phyloP scores from a whole-genome alignment of 495 filamentous ascomycete genomes.

The Penicillium canariense region DNA sequence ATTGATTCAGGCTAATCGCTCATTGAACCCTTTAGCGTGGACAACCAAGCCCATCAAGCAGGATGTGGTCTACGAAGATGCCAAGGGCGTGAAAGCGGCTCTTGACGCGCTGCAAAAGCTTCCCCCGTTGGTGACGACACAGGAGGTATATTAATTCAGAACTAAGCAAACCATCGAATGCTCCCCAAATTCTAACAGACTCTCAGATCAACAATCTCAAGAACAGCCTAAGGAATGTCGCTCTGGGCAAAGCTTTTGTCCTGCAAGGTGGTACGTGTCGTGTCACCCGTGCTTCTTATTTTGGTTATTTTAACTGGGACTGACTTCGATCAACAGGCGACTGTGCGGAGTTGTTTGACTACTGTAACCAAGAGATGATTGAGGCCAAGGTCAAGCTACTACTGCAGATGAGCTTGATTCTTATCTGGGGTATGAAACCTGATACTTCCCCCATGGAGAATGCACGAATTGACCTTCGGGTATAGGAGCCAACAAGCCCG shows the following conservation, averaged over 20 bases:
- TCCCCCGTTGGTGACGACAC: conserved; percentile 86
- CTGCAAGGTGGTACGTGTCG: conserved; percentile 70
- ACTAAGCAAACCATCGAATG: neutral
- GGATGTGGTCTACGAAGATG: conserved; percentile 75
- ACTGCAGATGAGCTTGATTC: conserved; percentile 90
- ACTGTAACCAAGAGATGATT: conserved; percentile 85
- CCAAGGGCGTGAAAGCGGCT: conserved; percentile 58
- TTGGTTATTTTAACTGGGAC: neutral
- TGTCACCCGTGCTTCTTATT: neutral
- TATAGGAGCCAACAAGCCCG: conserved; percentile 74
- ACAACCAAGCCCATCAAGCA: conserved; percentile 88
- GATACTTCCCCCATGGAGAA: neutral
- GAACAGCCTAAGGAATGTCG: conserved; percentile 74
- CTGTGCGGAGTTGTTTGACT: conserved; percentile 96
- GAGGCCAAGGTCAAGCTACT: conserved; percentile 95
- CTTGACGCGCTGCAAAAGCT: conserved; percentile 69
- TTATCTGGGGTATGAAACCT: conserved; percentile 39
- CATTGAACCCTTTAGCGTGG: conserved; percentile 63
- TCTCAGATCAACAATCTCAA: conserved; percentile 72
- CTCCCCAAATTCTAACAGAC: neutral
- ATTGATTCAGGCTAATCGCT: no score
- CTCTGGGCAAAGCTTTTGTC: conserved; percentile 88
- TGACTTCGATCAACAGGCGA: conserved; percentile 52
- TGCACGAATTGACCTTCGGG: conserved; percentile 8
- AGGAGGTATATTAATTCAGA: conserved; percentile 46